Conservation (phyloP, 352 stramenopile genomes). For the Elongisporangium anandrum region DNA sequence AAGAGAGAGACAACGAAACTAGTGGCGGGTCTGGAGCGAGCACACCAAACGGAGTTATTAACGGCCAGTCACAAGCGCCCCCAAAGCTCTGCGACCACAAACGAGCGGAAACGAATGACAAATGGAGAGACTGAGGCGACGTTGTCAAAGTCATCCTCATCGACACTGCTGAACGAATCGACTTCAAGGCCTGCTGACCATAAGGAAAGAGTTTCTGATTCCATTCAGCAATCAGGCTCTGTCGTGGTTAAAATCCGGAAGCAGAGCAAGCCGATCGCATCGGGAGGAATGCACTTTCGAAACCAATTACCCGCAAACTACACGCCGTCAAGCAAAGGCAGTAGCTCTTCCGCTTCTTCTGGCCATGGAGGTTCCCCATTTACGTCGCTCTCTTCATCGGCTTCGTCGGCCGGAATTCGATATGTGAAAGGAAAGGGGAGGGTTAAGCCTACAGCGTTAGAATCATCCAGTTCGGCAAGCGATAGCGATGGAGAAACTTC, state of each 20-base stretch:
- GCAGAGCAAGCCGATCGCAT: conserved; percentile 3
- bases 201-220: neutral
- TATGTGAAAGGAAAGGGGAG: neutral
- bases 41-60: conserved; percentile 13
- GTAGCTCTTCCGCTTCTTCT: conserved; percentile 7
- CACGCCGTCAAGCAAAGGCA: conserved; percentile 24
- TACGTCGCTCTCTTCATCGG: conserved; percentile 3
- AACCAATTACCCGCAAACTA: conserved; percentile 70
- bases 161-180: neutral
- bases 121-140: neutral
- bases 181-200: neutral
- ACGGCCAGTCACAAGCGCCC: neutral
- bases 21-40: conserved; percentile 39
- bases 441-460: neutral
- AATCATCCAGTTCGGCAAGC: neutral
- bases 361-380: neutral
- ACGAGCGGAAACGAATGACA: neutral
- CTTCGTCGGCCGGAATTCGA: neutral
- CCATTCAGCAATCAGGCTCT: neutral
- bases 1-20: conserved; percentile 62
- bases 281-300: conserved; percentile 67
- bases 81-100: neutral
- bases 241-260: conserved; percentile 33
- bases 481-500: neutral
- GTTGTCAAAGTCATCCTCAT: neutral